These are phyloP conservation scores for Candida pini DNA, from an alignment of 805 yeast genomes.

Conservation along the genomic window DNA sequence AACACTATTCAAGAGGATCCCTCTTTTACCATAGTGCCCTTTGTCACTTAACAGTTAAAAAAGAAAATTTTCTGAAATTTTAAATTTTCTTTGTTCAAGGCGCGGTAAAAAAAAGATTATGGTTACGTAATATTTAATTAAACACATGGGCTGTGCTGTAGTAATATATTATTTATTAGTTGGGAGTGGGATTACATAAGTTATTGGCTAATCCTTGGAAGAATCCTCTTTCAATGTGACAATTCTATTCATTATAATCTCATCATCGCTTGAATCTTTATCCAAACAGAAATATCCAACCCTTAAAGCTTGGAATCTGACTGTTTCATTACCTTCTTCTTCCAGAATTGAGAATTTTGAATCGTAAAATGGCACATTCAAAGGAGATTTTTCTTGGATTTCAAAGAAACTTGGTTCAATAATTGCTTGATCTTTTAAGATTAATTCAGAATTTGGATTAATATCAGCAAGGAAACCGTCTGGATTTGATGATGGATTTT, in stretches of 20 bases:
- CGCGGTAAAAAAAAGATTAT: too few relatives aligned
- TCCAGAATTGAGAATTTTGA: slow-evolving; percentile 71
- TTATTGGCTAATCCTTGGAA: slow-evolving; percentile 37
- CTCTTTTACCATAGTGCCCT: too few relatives aligned
- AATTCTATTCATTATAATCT: slow-evolving; percentile 77
- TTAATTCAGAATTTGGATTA: slow-evolving; percentile 70
- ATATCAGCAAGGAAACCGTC: slow-evolving; percentile 85
- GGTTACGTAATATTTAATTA: too few relatives aligned
- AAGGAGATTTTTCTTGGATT: slow-evolving; percentile 65
- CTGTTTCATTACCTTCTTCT: slow-evolving; percentile 66
- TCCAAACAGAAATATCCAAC: slow-evolving; percentile 95
- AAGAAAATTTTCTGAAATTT: too few relatives aligned
- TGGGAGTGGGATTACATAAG: too few relatives aligned
- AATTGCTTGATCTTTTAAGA: slow-evolving; percentile 56
- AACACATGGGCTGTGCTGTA: too few relatives aligned
- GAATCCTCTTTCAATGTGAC: slow-evolving; percentile 88
- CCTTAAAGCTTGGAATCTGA: slow-evolving; percentile 95
- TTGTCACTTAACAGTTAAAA: too few relatives aligned
- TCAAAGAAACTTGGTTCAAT: slow-evolving; percentile 75
- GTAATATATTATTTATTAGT: too few relatives aligned
- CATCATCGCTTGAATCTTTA: slow-evolving; percentile 58
- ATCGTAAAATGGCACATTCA: slow-evolving; percentile 54
- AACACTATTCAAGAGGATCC: too few relatives aligned
- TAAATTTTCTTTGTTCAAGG: too few relatives aligned
- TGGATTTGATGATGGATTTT: slow-evolving; percentile 84